A percentile compares a stretch with the other conserved stretches of the same genome.
Conservation (phyloP, 306 rosid genomes). For the Rosa lucieae region DNA sequence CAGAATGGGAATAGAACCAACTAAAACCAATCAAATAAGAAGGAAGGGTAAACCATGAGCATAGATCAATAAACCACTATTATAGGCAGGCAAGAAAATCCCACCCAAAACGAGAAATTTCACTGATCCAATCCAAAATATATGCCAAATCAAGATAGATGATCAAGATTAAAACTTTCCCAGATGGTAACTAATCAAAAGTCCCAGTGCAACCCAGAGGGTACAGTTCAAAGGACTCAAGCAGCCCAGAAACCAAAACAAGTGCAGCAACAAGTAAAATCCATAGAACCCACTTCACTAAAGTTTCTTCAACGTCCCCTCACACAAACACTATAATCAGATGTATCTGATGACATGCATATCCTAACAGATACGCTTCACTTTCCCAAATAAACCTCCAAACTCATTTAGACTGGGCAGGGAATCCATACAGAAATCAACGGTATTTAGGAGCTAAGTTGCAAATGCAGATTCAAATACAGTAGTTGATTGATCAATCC, state of each 20-base stretch:
- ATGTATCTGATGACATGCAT: slow-evolving; percentile 16
- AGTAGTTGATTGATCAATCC: slow-evolving; percentile 20
- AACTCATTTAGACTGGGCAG: slow-evolving; percentile 18
- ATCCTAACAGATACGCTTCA: slow-evolving; percentile 14
- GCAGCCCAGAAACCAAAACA: slow-evolving; percentile 18
- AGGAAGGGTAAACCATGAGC: slow-evolving; percentile 19
- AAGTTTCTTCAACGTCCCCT: slow-evolving; percentile 6
- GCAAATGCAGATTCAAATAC: slow-evolving; percentile 13
- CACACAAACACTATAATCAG: neutral
- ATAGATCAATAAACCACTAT: slow-evolving; percentile 1
- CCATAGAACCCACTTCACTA: slow-evolving; percentile 12
- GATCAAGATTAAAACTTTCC: slow-evolving; percentile 25
- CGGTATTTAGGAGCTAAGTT: slow-evolving; percentile 10
- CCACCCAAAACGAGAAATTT: neutral
- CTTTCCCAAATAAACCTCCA: slow-evolving; percentile 4
- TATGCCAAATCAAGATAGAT: neutral
- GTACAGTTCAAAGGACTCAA: slow-evolving; percentile 9
- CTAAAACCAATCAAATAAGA: slow-evolving; percentile 7
- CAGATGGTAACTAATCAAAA: neutral
- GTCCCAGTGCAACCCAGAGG: neutral
- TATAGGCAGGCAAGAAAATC: neutral
- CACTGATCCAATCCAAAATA: neutral
- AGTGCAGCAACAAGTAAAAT: slow-evolving; percentile 18
- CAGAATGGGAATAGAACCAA: neutral
- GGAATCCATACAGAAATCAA: slow-evolving; percentile 9